Conservation (phyloP, 169 alveolate genomes). For the Eimeria zaria region DNA sequence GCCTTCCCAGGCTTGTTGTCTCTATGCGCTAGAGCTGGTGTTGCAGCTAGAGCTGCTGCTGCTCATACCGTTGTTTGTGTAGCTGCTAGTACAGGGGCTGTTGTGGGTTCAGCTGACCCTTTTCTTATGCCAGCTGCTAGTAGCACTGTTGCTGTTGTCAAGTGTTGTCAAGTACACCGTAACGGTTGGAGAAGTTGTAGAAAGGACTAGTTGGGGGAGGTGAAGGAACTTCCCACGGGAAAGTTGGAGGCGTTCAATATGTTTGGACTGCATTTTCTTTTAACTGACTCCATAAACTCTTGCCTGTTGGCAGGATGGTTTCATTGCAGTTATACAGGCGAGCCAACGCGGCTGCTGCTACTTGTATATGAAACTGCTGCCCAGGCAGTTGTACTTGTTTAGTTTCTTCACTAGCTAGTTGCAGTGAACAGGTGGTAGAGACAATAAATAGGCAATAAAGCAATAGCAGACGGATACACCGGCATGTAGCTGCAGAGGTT, state of each 20-base stretch:
- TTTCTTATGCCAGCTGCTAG: neutral
- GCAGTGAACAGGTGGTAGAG: neutral
- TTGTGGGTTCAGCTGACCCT: constrained; percentile 19
- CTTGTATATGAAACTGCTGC: neutral
- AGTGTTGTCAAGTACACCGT: neutral
- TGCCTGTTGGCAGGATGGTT: neutral
- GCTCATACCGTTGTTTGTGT: neutral
- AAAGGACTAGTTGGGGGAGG: neutral
- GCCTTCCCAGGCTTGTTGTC: neutral
- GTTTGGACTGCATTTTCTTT: neutral
- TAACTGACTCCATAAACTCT: neutral
- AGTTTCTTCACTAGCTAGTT: neutral
- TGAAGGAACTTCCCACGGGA: neutral
- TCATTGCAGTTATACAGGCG: neutral
- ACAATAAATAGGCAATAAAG: neutral
- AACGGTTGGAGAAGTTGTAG: neutral
- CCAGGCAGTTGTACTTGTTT: neutral
- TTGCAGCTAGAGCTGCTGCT: neutral
- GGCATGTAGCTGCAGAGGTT: too few relatives aligned
- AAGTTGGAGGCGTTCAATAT: neutral
- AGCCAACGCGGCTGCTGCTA: neutral
- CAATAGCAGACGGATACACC: too few relatives aligned
- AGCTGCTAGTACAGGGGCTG: neutral
- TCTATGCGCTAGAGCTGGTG: constrained; percentile 35
- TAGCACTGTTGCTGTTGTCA: neutral